A percentile compares a stretch with the other conserved stretches of the same genome.
Conservation (phyloP, 805 yeast species). For the Myxozyma mucilagina region DNA sequence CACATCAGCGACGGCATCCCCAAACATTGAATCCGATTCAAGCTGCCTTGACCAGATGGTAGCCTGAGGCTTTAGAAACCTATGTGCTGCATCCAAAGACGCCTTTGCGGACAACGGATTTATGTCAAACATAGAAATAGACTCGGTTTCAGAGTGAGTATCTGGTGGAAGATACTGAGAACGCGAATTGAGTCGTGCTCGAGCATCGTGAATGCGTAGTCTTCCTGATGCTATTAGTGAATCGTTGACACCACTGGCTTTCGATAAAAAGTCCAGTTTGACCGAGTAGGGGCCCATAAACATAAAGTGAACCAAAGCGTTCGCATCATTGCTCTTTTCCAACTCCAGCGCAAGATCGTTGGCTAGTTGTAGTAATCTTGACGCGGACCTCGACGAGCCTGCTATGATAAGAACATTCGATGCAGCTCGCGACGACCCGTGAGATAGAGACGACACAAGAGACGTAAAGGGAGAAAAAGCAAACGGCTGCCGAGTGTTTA, state of each 20-base stretch:
- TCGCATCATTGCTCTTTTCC: not conserved
- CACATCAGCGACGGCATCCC: conserved; percentile 6
- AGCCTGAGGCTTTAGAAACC: conserved; percentile 15
- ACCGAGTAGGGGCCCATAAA: conserved; percentile 28
- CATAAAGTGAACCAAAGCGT: conserved; percentile 15
- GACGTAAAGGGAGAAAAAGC: conserved; percentile 21
- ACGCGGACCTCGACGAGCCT: conserved; percentile 19
- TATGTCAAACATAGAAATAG: conserved; percentile 19
- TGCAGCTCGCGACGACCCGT: not conserved
- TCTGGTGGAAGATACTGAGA: conserved; percentile 5
- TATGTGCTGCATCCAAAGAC: conserved; percentile 17
- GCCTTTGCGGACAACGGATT: conserved; percentile 12
- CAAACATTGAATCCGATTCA: conserved; percentile 14
- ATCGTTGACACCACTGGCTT: conserved; percentile 12
- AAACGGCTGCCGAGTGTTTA: conserved; percentile 19
- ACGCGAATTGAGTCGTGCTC: conserved; percentile 25
- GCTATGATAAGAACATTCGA: conserved; percentile 20
- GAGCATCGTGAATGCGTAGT: conserved; percentile 24
- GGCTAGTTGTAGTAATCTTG: conserved; percentile 21
- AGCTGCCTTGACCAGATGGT: conserved; percentile 28
- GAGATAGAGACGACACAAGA: conserved; percentile 9
- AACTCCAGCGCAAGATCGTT: conserved; percentile 16
- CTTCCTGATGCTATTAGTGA: not conserved
- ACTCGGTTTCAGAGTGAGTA: conserved; percentile 1
- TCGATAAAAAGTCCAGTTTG: conserved; percentile 13